These are phyloP conservation scores for Neurospora pannonica DNA, from an alignment of 495 filamentous ascomycete genomes.

Conservation along the genomic window DNA sequence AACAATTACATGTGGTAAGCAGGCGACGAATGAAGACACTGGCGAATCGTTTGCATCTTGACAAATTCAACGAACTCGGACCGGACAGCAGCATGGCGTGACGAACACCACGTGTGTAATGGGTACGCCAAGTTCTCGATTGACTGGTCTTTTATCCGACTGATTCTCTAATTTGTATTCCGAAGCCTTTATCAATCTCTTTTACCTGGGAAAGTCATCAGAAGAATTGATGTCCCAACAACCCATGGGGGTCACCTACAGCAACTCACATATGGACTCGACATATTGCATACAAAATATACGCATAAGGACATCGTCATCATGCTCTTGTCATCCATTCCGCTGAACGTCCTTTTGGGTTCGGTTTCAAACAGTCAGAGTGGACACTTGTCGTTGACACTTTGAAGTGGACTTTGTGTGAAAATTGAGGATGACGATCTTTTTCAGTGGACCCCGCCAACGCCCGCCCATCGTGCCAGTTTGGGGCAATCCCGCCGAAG, in stretches of 20 bases:
- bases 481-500: neutral
- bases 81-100: neutral
- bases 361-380: neutral
- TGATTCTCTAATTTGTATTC: neutral
- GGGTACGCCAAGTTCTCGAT: neutral
- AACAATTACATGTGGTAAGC: neutral
- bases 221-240: neutral
- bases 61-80: neutral
- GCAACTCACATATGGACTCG: neutral
- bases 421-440: neutral
- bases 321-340: neutral
- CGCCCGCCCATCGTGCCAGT: neutral
- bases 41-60: neutral
- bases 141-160: neutral
- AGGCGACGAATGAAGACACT: neutral
- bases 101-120: neutral
- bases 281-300: neutral
- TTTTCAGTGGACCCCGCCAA: neutral
- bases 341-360: neutral
- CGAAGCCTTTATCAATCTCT: neutral
- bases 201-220: neutral
- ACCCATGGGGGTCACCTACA: neutral
- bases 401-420: neutral
- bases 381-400: neutral
- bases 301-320: neutral